phyloP scores from a whole-genome alignment of 257 asterid genomes.

The Paraleonurus japonicus region DNA sequence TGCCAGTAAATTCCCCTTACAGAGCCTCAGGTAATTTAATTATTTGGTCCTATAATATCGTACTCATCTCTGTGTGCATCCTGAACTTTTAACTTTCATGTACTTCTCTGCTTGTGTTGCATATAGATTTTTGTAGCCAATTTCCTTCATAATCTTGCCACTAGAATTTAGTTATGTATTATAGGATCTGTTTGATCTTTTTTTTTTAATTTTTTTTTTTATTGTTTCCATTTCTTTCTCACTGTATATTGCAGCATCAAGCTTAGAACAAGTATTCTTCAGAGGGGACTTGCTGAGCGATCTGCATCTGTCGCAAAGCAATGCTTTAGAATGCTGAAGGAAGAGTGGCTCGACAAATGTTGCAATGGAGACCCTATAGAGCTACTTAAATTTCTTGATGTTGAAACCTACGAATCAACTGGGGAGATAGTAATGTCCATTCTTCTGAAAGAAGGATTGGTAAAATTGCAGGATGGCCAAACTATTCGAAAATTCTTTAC shows the following conservation, averaged over 20 bases:
- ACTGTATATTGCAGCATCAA: constrained; percentile 63
- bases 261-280: constrained; percentile 78
- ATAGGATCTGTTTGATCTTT: neutral
- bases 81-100: neutral
- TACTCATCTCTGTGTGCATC: neutral
- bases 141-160: neutral
- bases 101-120: neutral
- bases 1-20: constrained; percentile 80
- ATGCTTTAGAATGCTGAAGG: constrained; percentile 82
- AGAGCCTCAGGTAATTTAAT: constrained; percentile 77
- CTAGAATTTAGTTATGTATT: constrained; percentile 1
- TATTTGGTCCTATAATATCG: neutral
- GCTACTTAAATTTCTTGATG: constrained; percentile 85
- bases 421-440: constrained; percentile 73
- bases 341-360: constrained; percentile 85
- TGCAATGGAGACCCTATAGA: constrained; percentile 74
- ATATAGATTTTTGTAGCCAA: neutral
- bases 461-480: constrained; percentile 64
- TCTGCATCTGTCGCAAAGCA: constrained; percentile 71
- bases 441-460: constrained; percentile 64
- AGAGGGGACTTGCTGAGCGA: constrained; percentile 94
- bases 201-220: constrained; percentile 5
- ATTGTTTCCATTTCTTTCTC: constrained; percentile 21
- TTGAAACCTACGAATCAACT: constrained; percentile 90
- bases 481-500: constrained; percentile 49